Evolutionary conservation across 1,284 basidiomycete species (phyloP).

Genomic region (Ustilago vetiveriae): DNA sequence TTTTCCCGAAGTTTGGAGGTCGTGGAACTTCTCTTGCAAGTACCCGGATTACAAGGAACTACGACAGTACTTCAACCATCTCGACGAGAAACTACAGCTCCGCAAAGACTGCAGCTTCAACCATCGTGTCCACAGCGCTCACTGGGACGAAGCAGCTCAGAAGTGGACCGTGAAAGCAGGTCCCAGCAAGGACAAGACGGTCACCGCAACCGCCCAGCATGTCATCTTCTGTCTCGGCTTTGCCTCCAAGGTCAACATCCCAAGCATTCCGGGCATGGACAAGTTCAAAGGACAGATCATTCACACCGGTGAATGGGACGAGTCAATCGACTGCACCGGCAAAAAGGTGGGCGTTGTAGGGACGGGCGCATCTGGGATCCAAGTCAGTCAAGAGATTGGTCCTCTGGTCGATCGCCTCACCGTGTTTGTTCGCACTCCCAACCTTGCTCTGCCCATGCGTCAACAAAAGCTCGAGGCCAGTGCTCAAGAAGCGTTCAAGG

Average conservation of each 20-base stretch:
- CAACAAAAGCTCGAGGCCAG: conserved; percentile 42
- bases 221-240: conserved; percentile 54
- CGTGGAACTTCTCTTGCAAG: conserved; percentile 49
- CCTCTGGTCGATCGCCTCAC: conserved; percentile 44
- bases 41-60: conserved; percentile 52
- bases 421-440: conserved; percentile 56
- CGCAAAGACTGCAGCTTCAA: conserved; percentile 54
- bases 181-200: conserved; percentile 23
- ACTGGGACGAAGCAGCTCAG: conserved; percentile 38
- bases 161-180: conserved; percentile 45
- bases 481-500: conserved; percentile 49
- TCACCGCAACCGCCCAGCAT: conserved; percentile 36
- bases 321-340: conserved; percentile 71
- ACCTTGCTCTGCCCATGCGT: conserved; percentile 51
- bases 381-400: conserved; percentile 69
- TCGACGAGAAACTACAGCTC: conserved; percentile 47
- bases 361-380: conserved; percentile 72
- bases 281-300: conserved; percentile 72
- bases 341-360: conserved; percentile 75
- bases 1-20: conserved; percentile 43
- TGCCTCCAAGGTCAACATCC: conserved; percentile 67
- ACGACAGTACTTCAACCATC: conserved; percentile 49
- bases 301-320: conserved; percentile 74
- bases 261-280: conserved; percentile 69
- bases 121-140: conserved; percentile 34